Conservation (phyloP, 768 basidiomycete genomes). For the Russula sp. region DNA sequence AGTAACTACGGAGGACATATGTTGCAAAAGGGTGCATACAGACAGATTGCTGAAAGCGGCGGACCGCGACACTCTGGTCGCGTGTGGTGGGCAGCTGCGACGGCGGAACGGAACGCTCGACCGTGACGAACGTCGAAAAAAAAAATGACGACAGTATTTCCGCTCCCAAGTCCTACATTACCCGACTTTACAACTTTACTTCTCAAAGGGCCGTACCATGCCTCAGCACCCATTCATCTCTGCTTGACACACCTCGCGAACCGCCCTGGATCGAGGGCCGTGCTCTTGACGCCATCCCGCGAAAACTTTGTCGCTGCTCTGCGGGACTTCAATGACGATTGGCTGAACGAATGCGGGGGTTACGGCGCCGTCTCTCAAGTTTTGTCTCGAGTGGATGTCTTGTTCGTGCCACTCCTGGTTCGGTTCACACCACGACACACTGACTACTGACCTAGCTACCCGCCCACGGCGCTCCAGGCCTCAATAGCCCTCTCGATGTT, state of each 20-base stretch:
- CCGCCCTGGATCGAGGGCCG: conserved; percentile 37
- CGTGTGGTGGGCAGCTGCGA: neutral
- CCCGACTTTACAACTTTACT: conserved; percentile 59
- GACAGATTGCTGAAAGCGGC: neutral
- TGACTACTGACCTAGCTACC: conserved; percentile 19
- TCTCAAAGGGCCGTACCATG: conserved; percentile 58
- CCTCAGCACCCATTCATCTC: conserved; percentile 69
- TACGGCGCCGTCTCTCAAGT: conserved; percentile 33
- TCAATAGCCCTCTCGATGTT: conserved; percentile 28
- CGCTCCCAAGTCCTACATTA: conserved; percentile 44
- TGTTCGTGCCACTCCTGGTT: conserved; percentile 45
- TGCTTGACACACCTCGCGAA: conserved; percentile 49
- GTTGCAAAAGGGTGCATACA: conserved; percentile 79
- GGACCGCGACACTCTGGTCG: neutral
- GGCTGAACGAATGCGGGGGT: conserved; percentile 36
- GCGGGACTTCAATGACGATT: conserved; percentile 48
- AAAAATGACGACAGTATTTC: conserved; percentile 38
- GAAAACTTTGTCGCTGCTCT: conserved; percentile 44
- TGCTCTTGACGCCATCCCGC: conserved; percentile 57
- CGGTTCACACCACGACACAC: neutral
- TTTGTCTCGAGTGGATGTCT: conserved; percentile 41
- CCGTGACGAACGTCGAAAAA: neutral
- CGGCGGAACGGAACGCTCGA: neutral
- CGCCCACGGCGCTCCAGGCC: conserved; percentile 19
- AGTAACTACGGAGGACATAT: conserved; percentile 86